Base-by-base conservation (phyloP, 139 green algal species). In the Diplosphaera chodatii region DNA sequence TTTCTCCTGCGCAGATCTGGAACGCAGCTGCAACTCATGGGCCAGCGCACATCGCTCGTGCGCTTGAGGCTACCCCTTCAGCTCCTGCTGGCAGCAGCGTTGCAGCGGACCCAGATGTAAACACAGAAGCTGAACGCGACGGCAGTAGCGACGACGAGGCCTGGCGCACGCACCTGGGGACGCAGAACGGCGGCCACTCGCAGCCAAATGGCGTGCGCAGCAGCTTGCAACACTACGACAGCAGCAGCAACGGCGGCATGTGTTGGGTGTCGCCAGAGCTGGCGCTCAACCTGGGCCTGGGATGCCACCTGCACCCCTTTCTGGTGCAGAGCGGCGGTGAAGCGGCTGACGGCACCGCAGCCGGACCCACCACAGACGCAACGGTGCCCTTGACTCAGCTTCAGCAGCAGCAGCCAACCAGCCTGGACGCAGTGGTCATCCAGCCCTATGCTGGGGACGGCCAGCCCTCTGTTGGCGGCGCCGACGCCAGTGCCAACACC, bases 251-350 rank as follows among this genome's bases (percentile, higher is more conserved):
- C 48, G 25, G 4, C 16, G 18, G 48, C 48, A 59, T 18, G 48
- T 65, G 65, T 4, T 77, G 71, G 23, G 37, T 86, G 20, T 16
- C 81, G 1, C 81, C 81, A 3, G 25, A 76, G 15, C n/a, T 84
- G 10, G 78, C 81, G 5, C 65, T 80, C 67, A 86, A 86, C 55
- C 70, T 86, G 32, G 75, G 75, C n/a, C 55, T 86, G 32, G 64
- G 59, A 5, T 62, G 67, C 56, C 70, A 82, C 41, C 68, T 87
- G 41, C 23, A 55, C 40, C 76, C 74, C 0, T 77, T 85, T 59
- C 66, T 81, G 40, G 18, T n/a, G 22, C 63, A 40, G 5, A n/a
- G n/a, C n/a, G n/a, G n/a, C n/a, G n/a, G n/a, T 48, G 37, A 13
- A 8, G 37, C 37, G 10, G 37, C 8, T 13, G 37, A 48, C 10